Percentiles rank a stretch among this genome's conserved stretches.
phyloP scores from a whole-genome alignment of 805 yeast genomes.

The Jamesozyma spencerorum region DNA sequence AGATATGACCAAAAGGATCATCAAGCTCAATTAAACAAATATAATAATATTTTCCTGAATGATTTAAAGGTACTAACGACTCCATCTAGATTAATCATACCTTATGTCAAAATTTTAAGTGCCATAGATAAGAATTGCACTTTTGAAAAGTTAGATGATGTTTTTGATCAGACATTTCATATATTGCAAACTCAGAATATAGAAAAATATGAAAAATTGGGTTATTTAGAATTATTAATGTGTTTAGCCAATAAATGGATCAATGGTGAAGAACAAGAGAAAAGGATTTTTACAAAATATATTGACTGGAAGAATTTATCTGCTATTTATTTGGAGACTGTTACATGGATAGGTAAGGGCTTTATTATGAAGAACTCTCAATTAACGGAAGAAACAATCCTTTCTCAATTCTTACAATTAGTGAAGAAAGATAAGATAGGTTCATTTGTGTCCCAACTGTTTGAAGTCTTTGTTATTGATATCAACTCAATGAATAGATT shows the following conservation, averaged over 20 bases:
- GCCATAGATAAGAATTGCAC: conserved; percentile 38
- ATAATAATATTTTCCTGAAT: conserved; percentile 31
- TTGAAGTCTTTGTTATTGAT: conserved; percentile 61
- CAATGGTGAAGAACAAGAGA: conserved; percentile 6
- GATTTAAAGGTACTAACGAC: conserved; percentile 12
- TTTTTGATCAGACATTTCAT: background rate
- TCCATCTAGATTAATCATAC: conserved; percentile 30
- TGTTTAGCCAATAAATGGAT: conserved; percentile 26
- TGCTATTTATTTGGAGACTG: conserved; percentile 39
- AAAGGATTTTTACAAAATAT: conserved; percentile 4
- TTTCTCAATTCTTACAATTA: conserved; percentile 31
- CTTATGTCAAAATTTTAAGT: conserved; percentile 40
- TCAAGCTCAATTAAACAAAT: conserved; percentile 35
- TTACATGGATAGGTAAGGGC: conserved; percentile 68
- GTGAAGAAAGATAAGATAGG: conserved; percentile 32
- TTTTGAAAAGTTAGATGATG: conserved; percentile 15
- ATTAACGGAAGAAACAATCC: conserved; percentile 24
- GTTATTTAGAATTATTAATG: conserved; percentile 23
- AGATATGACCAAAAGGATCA: conserved; percentile 31
- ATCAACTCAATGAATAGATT: conserved; percentile 48
- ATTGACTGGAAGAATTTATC: conserved; percentile 13
- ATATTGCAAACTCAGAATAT: background rate
- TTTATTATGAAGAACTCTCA: conserved; percentile 49
- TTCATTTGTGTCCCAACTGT: conserved; percentile 39
- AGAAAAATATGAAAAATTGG: conserved; percentile 15